Conservation (phyloP, 2,329 filamentous ascomycete species). For the Botrytis hyacinthi region DNA sequence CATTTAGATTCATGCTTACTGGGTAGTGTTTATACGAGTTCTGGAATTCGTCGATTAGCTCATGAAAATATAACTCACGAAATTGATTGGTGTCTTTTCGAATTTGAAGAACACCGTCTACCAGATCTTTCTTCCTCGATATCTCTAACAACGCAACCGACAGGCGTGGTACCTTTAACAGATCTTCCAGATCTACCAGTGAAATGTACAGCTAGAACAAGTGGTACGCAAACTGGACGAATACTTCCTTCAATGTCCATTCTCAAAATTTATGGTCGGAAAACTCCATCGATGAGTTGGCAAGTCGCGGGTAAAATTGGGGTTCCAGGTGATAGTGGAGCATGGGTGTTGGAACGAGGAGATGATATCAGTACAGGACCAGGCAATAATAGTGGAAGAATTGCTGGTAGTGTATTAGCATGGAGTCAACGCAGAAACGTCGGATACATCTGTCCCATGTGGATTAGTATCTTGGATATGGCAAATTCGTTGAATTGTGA, state of each 20-base stretch:
- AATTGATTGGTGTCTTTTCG: conserved; percentile 92
- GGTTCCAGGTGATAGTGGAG: conserved; percentile 86
- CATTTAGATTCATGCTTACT: conserved; percentile 78
- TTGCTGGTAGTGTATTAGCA: conserved; percentile 88
- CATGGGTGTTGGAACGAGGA: conserved; percentile 90
- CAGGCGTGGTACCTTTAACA: conserved; percentile 56
- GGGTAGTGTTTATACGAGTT: conserved; percentile 84
- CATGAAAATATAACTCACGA: conserved; percentile 77
- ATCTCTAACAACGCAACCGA: conserved; percentile 49
- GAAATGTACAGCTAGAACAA: conserved; percentile 85
- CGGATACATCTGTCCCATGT: conserved; percentile 95
- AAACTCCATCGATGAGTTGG: conserved; percentile 72
- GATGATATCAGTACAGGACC: conserved; percentile 94
- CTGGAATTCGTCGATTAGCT: conserved; percentile 75
- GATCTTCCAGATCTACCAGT: conserved; percentile 73
- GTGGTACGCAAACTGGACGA: conserved; percentile 74
- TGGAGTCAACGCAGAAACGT: conserved; percentile 78
- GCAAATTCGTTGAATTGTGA: conserved; percentile 70
- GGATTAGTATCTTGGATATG: conserved; percentile 83
- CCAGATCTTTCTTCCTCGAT: conserved; percentile 72
- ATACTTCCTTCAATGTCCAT: conserved; percentile 77
- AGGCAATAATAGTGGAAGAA: conserved; percentile 57
- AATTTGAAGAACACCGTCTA: conserved; percentile 68
- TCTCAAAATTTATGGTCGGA: conserved; percentile 83
- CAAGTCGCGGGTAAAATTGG: conserved; percentile 57